Percentiles rank a stretch among this genome's conserved stretches.
Evolutionary conservation across 768 basidiomycete species (phyloP).

Genomic region (Tricholoma hemisulphureum): DNA sequence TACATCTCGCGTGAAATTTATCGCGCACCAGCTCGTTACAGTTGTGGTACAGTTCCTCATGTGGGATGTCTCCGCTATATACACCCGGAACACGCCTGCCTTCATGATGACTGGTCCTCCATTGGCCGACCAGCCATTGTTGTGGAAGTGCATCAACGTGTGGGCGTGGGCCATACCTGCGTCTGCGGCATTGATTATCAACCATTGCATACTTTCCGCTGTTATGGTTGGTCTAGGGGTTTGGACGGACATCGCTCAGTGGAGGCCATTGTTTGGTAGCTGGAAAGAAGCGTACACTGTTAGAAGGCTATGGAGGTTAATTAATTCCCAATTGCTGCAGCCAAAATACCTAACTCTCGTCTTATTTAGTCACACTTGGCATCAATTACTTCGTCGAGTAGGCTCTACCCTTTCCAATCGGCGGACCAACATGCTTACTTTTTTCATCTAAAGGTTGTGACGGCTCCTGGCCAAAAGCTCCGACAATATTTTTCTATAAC

Average conservation of each 20-base stretch:
- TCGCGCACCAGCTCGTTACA: slow-evolving; percentile 14
- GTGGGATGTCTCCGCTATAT: slow-evolving; percentile 15
- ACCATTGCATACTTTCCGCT: slow-evolving; percentile 6
- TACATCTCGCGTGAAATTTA: slow-evolving; percentile 22
- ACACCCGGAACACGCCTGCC: slow-evolving; percentile 8
- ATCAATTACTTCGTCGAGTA: slow-evolving; percentile 24
- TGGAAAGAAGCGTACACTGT: slow-evolving; percentile 31
- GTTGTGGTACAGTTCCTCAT: slow-evolving; percentile 11
- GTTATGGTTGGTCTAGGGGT: slow-evolving; percentile 11
- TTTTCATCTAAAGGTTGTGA: neutral
- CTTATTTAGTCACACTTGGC: slow-evolving; percentile 21
- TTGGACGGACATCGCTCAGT: slow-evolving; percentile 17
- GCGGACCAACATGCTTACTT: neutral
- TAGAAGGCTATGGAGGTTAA: slow-evolving; percentile 35
- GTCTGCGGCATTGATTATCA: slow-evolving; percentile 13
- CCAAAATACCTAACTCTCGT: neutral
- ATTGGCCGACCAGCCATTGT: slow-evolving; percentile 9
- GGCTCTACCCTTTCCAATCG: neutral
- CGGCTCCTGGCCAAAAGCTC: slow-evolving; percentile 9
- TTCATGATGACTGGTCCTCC: slow-evolving; percentile 13
- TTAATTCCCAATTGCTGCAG: neutral
- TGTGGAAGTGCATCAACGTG: slow-evolving; percentile 18
- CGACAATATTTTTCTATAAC: slow-evolving; percentile 5
- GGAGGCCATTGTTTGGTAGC: slow-evolving; percentile 32
- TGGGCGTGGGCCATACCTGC: slow-evolving; percentile 21